Evolutionary conservation across 2,329 filamentous ascomycete genomes (phyloP).

Genomic region (Geosmithia flava): DNA sequence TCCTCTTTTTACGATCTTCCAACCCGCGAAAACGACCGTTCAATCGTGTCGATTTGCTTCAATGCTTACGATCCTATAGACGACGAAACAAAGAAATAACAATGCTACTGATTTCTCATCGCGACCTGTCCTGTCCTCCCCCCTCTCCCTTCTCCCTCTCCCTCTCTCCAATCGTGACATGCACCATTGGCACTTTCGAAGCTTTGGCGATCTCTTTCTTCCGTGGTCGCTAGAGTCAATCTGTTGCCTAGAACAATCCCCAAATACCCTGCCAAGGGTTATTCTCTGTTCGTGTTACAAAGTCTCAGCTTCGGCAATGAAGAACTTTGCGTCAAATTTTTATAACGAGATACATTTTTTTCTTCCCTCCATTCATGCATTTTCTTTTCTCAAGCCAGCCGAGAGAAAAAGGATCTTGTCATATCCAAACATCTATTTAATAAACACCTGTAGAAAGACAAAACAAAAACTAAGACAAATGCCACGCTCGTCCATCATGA

Average conservation of each 20-base stretch:
- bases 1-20: too few species aligned
- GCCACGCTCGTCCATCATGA: not conserved
- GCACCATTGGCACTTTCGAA: constrained; percentile 69
- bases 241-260: constrained; percentile 68
- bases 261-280: constrained; percentile 75
- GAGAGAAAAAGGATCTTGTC: too few species aligned
- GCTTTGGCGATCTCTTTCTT: constrained; percentile 59
- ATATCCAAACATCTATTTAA: too few species aligned
- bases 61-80: too few species aligned
- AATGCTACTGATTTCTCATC: too few species aligned
- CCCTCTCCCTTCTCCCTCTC: not conserved
- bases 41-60: too few species aligned
- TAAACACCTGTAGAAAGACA: not conserved
- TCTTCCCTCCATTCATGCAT: not conserved
- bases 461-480: not conserved
- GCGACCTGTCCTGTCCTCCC: too few species aligned
- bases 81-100: too few species aligned
- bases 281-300: constrained; percentile 89
- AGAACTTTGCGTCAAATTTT: constrained; percentile 70
- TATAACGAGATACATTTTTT: constrained; percentile 58
- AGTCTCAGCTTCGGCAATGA: constrained; percentile 65
- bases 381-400: too few species aligned
- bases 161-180: not conserved
- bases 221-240: constrained; percentile 78
- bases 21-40: too few species aligned